Conservation (phyloP, 441 rosid genomes). For the Isatis lusitanica region DNA sequence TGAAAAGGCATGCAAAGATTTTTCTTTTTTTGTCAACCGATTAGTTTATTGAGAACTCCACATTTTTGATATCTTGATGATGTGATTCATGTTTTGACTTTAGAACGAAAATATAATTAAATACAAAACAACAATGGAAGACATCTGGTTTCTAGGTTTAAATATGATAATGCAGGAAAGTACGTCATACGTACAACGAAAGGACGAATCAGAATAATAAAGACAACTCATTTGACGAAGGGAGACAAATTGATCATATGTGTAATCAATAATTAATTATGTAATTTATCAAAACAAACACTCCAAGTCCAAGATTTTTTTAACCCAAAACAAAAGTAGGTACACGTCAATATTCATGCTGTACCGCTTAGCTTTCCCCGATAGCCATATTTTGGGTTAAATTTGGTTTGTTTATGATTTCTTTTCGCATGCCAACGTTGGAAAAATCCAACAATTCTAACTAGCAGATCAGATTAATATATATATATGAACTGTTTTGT, state of each 20-base stretch:
- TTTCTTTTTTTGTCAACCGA: conserved; percentile 21
- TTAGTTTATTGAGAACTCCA: conserved; percentile 1
- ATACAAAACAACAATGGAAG: conserved; percentile 21
- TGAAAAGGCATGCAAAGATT: neutral
- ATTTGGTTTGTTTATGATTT: neutral
- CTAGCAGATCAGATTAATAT: neutral
- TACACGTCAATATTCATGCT: conserved; percentile 2
- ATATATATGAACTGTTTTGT: neutral
- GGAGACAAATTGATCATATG: conserved; percentile 9
- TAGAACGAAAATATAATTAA: neutral
- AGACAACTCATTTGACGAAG: conserved; percentile 30
- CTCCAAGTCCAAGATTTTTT: conserved; percentile 9
- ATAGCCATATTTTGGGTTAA: conserved; percentile 2
- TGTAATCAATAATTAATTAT: conserved; percentile 9
- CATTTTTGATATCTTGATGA: conserved; percentile 17
- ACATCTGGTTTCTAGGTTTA: conserved; percentile 20
- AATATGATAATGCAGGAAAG: conserved; percentile 23
- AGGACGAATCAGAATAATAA: conserved; percentile 27
- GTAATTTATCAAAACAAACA: neutral
- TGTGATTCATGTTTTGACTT: conserved; percentile 38
- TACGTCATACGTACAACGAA: conserved; percentile 38
- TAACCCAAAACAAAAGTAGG: neutral
- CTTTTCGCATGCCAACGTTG: neutral
- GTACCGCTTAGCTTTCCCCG: conserved; percentile 13
- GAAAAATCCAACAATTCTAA: neutral